Base-by-base conservation (phyloP, 495 filamentous ascomycete genomes). In the Tuber melanosporum region DNA sequence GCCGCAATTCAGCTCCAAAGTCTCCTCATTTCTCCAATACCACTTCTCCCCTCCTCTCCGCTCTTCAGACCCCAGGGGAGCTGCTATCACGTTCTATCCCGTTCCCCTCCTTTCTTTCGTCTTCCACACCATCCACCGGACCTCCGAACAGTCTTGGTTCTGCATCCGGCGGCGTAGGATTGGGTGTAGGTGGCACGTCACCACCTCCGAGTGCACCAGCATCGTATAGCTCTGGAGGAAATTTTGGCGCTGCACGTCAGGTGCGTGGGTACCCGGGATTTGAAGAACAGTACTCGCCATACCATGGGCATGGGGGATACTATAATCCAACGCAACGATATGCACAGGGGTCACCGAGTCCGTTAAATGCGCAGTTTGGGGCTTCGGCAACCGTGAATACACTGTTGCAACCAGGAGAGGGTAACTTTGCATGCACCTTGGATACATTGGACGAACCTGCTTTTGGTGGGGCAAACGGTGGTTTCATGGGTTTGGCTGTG, bases 261-360 rank as follows among this genome's bases (percentile, higher is more conserved):
- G 74, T 81, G 8, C 77, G 82, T 1, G 82, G 82, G 41, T 83
- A 83, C 73, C 77, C 79, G 44, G 82, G 79, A n/a, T 83, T 83
- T 62, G 82, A 83, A 70, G 82, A 83, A 62, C 82, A 83, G 44
- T 79, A 82, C 17, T 74, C 75, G 17, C 74, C 47, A 39, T 49
- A 82, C 26, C 74, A 72, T 42, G 70, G 73, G 47, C 73, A 77
- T 78, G 71, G 41, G 17, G 76, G 74, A 43, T 82, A 83, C 78
- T 82, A 82, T 43, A 74, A 78, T 32, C 73, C 80, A 15, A 82
- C 79, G 14, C 80, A 79, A 22, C 77, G 80, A 47, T 82, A 81
- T 70, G 69, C 75, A 41, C 79, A 81, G 70, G 80, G 80, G 71
- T 82, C 81, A 41, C 73, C 80, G 15, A 66, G 72, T 41, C 73